These are phyloP conservation scores for Magnolia kwangsiensis DNA, from an alignment of 164 flowering plant species.

Conservation along the genomic window DNA sequence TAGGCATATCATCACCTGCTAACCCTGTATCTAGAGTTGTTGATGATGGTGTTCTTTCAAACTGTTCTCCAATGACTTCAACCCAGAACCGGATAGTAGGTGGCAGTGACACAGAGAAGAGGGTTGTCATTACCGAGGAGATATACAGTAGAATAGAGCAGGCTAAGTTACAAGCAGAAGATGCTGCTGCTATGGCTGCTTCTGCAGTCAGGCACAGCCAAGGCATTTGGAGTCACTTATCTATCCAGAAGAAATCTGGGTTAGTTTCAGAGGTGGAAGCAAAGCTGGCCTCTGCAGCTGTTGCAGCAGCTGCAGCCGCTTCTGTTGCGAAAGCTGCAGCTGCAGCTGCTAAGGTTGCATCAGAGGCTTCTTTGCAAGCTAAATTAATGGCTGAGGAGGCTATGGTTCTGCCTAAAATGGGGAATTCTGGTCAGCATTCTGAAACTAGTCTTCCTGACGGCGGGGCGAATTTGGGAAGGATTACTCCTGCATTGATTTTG, in stretches of 20 bases:
- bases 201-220: slow-evolving; percentile 65
- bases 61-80: slow-evolving; percentile 25
- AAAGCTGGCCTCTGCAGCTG: slow-evolving; percentile 74
- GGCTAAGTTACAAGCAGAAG: slow-evolving; percentile 76
- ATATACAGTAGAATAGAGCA: slow-evolving; percentile 50
- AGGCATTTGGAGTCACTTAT: slow-evolving; percentile 64
- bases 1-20: slow-evolving; percentile 29
- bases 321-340: slow-evolving; percentile 98
- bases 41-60: slow-evolving; percentile 17
- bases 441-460: slow-evolving; percentile 25
- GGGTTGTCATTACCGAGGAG: slow-evolving; percentile 43
- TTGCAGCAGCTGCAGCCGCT: slow-evolving; percentile 83
- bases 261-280: slow-evolving; percentile 53
- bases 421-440: slow-evolving; percentile 17
- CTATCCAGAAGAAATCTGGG: slow-evolving; percentile 54
- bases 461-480: slow-evolving; percentile 33
- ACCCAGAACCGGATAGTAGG: slow-evolving; percentile 23
- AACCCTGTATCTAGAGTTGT: slow-evolving; percentile 17
- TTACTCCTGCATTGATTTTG: slow-evolving; percentile 58
- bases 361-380: slow-evolving; percentile 89
- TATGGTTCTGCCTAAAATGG: slow-evolving; percentile 26
- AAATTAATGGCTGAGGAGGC: slow-evolving; percentile 84
- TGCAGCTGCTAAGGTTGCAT: slow-evolving; percentile 93
- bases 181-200: slow-evolving; percentile 68
- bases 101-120: slow-evolving; percentile 29